phyloP scores from a whole-genome alignment of 768 basidiomycete species.

The Wakefieldia striispora region DNA sequence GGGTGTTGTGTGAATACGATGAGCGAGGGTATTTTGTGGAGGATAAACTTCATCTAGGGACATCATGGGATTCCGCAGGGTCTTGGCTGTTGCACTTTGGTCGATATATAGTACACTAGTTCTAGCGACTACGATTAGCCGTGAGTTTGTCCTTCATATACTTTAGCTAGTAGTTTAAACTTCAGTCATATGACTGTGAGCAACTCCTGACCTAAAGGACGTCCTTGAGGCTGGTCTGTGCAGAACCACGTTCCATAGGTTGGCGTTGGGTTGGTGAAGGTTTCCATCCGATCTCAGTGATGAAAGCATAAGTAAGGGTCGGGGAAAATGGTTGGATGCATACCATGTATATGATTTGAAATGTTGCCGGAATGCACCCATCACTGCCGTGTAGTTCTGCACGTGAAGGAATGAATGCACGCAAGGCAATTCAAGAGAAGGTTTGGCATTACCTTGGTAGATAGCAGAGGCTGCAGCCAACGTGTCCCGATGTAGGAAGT shows the following conservation, averaged over 20 bases:
- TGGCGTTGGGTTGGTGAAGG: slow-evolving; percentile 65
- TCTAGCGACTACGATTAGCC: not conserved
- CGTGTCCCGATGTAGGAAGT: slow-evolving; percentile 78
- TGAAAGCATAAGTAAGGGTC: not conserved
- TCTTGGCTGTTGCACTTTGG: too few species aligned
- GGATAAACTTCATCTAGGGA: too few species aligned
- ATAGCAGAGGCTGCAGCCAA: slow-evolving; percentile 89
- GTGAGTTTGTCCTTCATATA: not conserved
- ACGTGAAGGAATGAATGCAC: not conserved
- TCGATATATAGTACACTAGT: not conserved
- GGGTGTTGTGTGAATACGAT: too few species aligned
- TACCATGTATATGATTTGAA: slow-evolving; percentile 94
- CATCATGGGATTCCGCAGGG: too few species aligned
- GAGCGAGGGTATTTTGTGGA: too few species aligned
- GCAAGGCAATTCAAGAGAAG: not conserved
- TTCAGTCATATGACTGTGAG: not conserved
- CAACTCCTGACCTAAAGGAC: slow-evolving; percentile 37
- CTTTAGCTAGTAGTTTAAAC: not conserved
- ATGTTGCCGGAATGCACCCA: slow-evolving; percentile 88
- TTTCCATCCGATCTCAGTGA: slow-evolving; percentile 77
- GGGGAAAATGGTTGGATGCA: slow-evolving; percentile 14
- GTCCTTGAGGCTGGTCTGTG: slow-evolving; percentile 59
- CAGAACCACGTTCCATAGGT: slow-evolving; percentile 63
- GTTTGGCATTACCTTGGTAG: slow-evolving; percentile 66
- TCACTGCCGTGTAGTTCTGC: slow-evolving; percentile 81